A percentile compares a stretch with the other conserved stretches of the same genome.
phyloP scores from a whole-genome alignment of 768 basidiomycete species.

The Termitomyces sp. region DNA sequence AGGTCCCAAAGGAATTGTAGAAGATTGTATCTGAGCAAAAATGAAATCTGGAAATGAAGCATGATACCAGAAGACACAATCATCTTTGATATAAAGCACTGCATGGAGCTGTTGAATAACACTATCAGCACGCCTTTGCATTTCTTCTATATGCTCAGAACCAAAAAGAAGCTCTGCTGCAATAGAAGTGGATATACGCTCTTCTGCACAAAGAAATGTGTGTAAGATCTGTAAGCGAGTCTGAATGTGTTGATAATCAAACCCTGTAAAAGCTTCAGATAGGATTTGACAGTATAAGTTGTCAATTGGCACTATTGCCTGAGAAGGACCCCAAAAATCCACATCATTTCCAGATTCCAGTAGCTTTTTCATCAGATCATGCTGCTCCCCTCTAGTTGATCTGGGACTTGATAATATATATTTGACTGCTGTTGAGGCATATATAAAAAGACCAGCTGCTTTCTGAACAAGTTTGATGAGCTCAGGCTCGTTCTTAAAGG shows the following conservation, averaged over 20 bases:
- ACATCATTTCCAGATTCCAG: not conserved
- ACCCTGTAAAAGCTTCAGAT: too few relatives aligned
- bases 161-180: slow-evolving; percentile 10
- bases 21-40: not conserved
- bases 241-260: not conserved
- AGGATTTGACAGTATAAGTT: too few relatives aligned
- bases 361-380: not conserved
- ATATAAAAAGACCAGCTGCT: not conserved
- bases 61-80: too few relatives aligned
- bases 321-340: not conserved
- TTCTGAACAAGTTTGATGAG: not conserved
- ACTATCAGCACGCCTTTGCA: not conserved
- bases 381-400: not conserved
- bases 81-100: too few relatives aligned
- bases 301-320: not conserved
- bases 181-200: too few relatives aligned
- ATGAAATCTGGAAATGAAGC: slow-evolving; percentile 22
- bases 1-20: not conserved
- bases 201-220: slow-evolving; percentile 17
- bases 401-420: not conserved
- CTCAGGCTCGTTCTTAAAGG: not conserved
- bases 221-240: slow-evolving; percentile 13
- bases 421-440: not conserved
- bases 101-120: slow-evolving; percentile 14
- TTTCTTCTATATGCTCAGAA: not conserved